Percentiles rank a stretch among this genome's conserved stretches.
These are phyloP conservation scores for Xylariaceae sp. DNA, from an alignment of 2,329 filamentous ascomycete genomes.

Conservation along the genomic window DNA sequence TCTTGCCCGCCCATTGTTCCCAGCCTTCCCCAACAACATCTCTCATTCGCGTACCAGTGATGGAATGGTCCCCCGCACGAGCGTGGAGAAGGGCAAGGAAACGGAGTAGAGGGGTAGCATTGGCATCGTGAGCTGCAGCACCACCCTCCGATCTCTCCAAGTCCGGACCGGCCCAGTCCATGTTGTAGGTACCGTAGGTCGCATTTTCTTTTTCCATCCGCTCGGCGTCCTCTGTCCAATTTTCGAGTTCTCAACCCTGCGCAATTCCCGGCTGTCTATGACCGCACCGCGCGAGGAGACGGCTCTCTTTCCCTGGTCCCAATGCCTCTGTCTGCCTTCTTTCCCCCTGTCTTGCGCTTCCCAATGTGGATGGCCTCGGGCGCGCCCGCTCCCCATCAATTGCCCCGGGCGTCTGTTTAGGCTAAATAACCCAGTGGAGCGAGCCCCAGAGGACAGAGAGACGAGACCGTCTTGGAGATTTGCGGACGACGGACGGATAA, in stretches of 20 bases:
- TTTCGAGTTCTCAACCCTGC: background rate
- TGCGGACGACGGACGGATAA: no score
- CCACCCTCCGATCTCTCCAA: background rate
- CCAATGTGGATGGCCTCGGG: background rate
- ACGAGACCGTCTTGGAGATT: no score
- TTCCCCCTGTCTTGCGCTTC: no score
- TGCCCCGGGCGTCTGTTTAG: no score
- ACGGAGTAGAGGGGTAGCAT: background rate
- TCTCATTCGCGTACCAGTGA: background rate
- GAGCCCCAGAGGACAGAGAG: no score
- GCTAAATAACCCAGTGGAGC: no score
- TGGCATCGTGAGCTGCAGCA: background rate
- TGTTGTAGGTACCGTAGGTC: background rate
- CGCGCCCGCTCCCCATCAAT: background rate
- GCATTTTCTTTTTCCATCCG: conserved; percentile 1
- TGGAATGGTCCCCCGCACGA: no score
- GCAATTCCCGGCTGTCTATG: no score
- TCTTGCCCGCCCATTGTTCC: background rate
- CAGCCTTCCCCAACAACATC: background rate
- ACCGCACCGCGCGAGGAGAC: background rate
- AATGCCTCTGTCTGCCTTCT: no score
- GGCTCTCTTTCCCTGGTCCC: no score
- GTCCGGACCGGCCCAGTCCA: background rate
- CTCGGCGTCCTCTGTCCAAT: background rate
- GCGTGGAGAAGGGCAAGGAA: no score